Base-by-base conservation (phyloP, 208 protist species). In the Porcisia deanei region DNA sequence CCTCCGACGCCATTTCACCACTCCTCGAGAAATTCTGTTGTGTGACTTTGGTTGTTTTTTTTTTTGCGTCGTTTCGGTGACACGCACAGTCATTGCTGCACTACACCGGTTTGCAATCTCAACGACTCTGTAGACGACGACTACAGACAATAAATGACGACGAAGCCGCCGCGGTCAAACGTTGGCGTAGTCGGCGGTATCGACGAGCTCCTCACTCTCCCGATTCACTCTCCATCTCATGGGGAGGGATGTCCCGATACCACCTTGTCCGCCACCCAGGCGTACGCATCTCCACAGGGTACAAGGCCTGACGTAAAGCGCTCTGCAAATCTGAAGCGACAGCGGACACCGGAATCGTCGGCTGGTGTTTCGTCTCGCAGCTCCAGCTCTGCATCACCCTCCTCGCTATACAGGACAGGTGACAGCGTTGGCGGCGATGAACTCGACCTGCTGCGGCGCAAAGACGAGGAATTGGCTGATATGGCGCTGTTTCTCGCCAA, bases 381-480 rank as follows among this genome's bases (percentile, higher is more conserved):
- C 71, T 41, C 39, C 43, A 30, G 57, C 30, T 54, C 37, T 57
- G 37, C 49, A 8, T 60, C 47, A 41, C 52, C 39, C 30, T 76
- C 71, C 18, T 37, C 76, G n/a, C 37, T 53, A 34, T 54, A 55
- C 8, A 66, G 55, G 0, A 45, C 47, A n/a, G 3, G 10, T 7
- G 69, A 79, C 55, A 82, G 80, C 55, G 59, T 88, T 18, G 82
- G 90, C 73, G 85, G 80, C 25, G 82, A 85, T 14, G 88, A 95
- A 60, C 77, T 97, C 14, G 82, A 76, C 69, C 73, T 94, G 52
- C 84, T 97, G 41, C 81, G 79, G n/a, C 84, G 88, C 18, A 84
- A 86, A 37, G 89, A 97, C 25, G 93, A 97, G 49, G 86, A 90
- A 20, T 41, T 86, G 54, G 86, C 88, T 1, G 93, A 97, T 69